phyloP scores from a whole-genome alignment of 1,284 basidiomycete species.

The Cryptococcus amylolentus region DNA sequence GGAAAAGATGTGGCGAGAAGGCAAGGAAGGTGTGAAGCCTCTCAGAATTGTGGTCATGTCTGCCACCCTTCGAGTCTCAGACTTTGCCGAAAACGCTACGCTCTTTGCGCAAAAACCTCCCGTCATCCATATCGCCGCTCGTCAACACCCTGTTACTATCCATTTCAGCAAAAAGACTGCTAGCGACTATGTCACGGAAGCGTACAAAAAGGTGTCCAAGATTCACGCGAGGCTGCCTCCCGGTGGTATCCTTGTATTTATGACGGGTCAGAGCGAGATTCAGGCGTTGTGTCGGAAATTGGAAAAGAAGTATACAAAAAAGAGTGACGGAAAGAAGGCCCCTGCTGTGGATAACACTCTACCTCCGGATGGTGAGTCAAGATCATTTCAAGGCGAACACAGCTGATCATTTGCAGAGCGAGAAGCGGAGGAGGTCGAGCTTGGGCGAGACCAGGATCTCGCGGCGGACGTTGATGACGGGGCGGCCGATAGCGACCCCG shows the following conservation, averaged over 20 bases:
- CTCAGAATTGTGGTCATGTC: slow-evolving; percentile 97
- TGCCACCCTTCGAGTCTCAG: slow-evolving; percentile 88
- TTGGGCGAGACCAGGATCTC: slow-evolving; percentile 48
- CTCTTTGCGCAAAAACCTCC: slow-evolving; percentile 84
- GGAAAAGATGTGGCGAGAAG: slow-evolving; percentile 80
- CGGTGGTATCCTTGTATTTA: slow-evolving; percentile 69
- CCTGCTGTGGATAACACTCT: slow-evolving; percentile 7
- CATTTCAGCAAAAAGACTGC: slow-evolving; percentile 87
- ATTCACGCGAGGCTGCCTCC: slow-evolving; percentile 68
- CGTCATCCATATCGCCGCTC: slow-evolving; percentile 80
- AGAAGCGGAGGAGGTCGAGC: slow-evolving; percentile 51
- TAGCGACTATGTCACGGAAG: slow-evolving; percentile 85
- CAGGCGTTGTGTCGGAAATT: slow-evolving; percentile 64
- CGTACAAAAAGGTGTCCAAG: slow-evolving; percentile 82
- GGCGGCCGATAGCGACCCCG: slow-evolving; percentile 46
- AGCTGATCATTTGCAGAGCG: slow-evolving; percentile 47
- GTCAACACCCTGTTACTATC: slow-evolving; percentile 91
- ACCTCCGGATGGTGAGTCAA: slow-evolving; percentile 39
- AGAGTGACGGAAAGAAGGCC: slow-evolving; percentile 6
- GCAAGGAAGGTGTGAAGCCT: slow-evolving; percentile 60
- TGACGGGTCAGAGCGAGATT: slow-evolving; percentile 76
- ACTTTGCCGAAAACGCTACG: slow-evolving; percentile 82
- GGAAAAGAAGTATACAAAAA: slow-evolving; percentile 63
- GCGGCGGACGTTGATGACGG: slow-evolving; percentile 54
- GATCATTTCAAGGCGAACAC: slow-evolving; percentile 54